Conservation (phyloP, 768 basidiomycete species). For the Exsudoporus frostii region DNA sequence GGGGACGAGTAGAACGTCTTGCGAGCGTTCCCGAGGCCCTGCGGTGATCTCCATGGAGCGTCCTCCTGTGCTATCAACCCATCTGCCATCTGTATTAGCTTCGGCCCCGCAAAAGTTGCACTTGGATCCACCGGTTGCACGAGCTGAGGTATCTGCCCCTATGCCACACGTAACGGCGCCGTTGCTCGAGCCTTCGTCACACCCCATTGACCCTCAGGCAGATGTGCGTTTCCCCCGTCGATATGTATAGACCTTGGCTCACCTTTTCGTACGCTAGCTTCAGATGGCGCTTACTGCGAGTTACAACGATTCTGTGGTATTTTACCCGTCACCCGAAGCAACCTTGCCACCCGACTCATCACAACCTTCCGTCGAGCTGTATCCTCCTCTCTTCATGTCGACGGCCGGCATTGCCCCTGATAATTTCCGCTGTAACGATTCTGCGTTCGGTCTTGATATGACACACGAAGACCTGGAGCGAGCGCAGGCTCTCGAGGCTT, state of each 20-base stretch:
- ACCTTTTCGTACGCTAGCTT: not conserved
- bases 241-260: not conserved
- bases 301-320: not conserved
- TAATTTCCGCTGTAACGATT: not conserved
- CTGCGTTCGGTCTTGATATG: conserved; percentile 1
- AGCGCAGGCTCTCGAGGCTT: conserved; percentile 28
- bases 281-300: not conserved
- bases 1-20: conserved; percentile 14
- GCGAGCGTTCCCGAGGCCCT: conserved; percentile 11
- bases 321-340: conserved; percentile 2
- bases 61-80: not conserved
- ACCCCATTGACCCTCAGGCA: not conserved
- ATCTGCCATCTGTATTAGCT: conserved; percentile 17
- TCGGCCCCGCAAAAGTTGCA: conserved; percentile 1
- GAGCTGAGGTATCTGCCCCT: not conserved
- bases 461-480: conserved; percentile 22
- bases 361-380: not conserved
- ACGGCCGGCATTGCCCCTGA: conserved; percentile 1
- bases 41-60: conserved; percentile 1
- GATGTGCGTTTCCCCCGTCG: conserved; percentile 7
- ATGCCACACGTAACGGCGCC: not conserved
- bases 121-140: conserved; percentile 3
- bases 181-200: not conserved
- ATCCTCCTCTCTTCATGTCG: not conserved
- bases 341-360: not conserved